These are phyloP conservation scores for Ophiosphaerella korrae DNA, from an alignment of 2,329 filamentous ascomycete species.

Conservation along the genomic window DNA sequence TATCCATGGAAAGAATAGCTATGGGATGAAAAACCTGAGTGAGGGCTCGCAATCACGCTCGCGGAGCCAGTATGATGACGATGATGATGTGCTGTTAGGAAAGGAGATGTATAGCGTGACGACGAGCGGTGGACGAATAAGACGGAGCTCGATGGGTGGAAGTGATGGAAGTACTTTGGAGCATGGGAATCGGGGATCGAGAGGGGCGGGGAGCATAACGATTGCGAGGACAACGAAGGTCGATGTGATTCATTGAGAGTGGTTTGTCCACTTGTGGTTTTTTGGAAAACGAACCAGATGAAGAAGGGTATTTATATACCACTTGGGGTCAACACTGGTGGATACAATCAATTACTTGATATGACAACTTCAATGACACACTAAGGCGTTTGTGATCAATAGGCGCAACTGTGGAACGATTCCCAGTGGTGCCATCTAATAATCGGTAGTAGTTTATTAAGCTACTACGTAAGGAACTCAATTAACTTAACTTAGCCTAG, in stretches of 20 bases:
- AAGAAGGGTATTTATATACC: background rate
- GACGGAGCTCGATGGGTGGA: conserved; percentile 5
- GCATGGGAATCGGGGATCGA: conserved; percentile 1
- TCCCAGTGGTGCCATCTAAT: no score
- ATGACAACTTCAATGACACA: no score
- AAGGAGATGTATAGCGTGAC: conserved; percentile 15
- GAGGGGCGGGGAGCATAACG: conserved; percentile 11
- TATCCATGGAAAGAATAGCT: conserved; percentile 1
- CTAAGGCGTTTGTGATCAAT: no score
- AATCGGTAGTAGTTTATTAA: no score
- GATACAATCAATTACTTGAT: no score
- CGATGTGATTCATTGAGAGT: conserved; percentile 9
- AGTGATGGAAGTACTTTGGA: conserved; percentile 21
- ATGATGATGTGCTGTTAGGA: conserved; percentile 14
- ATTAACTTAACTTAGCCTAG: no score
- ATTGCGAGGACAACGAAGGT: conserved; percentile 30
- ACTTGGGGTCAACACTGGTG: no score
- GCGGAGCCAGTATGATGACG: conserved; percentile 15
- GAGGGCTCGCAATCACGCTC: conserved; percentile 6
- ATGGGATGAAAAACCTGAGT: conserved; percentile 19
- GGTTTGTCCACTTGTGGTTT: background rate
- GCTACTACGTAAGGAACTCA: no score
- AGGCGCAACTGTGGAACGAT: no score
- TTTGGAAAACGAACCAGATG: background rate
- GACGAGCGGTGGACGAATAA: conserved; percentile 7